These are phyloP conservation scores for Bullera alba DNA, from an alignment of 768 basidiomycete genomes.

Conservation along the genomic window DNA sequence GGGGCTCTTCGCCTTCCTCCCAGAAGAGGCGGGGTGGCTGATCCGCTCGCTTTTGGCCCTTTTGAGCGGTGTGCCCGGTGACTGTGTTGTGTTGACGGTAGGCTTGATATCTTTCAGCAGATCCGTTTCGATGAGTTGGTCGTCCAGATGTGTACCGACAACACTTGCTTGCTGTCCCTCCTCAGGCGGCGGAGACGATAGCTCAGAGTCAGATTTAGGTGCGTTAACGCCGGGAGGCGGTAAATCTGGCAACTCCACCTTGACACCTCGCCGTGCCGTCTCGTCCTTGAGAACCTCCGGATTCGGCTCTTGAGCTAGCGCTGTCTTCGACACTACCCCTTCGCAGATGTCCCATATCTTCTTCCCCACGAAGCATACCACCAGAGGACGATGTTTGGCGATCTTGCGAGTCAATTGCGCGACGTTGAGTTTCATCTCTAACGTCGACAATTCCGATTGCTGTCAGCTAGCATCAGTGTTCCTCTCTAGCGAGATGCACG, in stretches of 20 bases:
- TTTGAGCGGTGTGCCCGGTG: neutral
- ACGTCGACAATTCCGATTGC: constrained; percentile 44
- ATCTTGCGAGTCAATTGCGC: constrained; percentile 60
- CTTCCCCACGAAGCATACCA: constrained; percentile 74
- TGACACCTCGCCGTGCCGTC: too few species aligned
- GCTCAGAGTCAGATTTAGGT: too few species aligned
- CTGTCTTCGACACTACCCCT: constrained; percentile 42
- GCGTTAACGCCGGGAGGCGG: too few species aligned
- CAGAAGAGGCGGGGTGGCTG: neutral
- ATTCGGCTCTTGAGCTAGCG: too few species aligned
- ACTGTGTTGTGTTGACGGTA: neutral
- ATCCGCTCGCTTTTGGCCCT: constrained; percentile 1
- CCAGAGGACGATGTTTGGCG: constrained; percentile 53
- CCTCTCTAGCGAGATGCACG: neutral
- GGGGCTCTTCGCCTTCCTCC: neutral
- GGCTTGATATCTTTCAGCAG: neutral
- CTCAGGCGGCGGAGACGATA: too few species aligned
- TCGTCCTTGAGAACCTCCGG: too few species aligned
- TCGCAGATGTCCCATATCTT: constrained; percentile 55
- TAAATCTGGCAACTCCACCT: too few species aligned
- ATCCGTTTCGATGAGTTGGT: neutral
- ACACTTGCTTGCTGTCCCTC: too few species aligned
- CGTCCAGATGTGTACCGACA: too few species aligned
- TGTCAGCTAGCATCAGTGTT: constrained; percentile 7
- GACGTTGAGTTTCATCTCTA: constrained; percentile 50